phyloP scores from a whole-genome alignment of 805 yeast species.

The Ogataea trehaloabstinens region DNA sequence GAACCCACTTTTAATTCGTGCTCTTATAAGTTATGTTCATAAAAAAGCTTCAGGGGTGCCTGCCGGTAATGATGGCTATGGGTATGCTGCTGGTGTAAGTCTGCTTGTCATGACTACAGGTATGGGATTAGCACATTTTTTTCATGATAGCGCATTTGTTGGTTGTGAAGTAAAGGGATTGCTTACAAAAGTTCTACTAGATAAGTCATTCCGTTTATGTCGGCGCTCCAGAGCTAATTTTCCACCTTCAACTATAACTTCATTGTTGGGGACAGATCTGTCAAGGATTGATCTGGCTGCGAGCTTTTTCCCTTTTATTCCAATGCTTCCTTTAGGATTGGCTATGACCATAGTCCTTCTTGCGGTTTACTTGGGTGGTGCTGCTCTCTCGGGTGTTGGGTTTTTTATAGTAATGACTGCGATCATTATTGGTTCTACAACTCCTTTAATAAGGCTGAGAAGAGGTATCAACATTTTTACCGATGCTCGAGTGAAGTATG shows the following conservation, averaged over 20 bases:
- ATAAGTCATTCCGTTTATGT: slow-evolving; percentile 63
- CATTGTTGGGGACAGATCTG: slow-evolving; percentile 77
- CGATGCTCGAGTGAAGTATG: slow-evolving; percentile 70
- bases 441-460: slow-evolving; percentile 53
- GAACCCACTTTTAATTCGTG: slow-evolving; percentile 65
- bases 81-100: slow-evolving; percentile 71
- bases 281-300: slow-evolving; percentile 76
- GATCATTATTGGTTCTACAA: slow-evolving; percentile 46
- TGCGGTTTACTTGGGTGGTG: slow-evolving; percentile 65
- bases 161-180: slow-evolving; percentile 75
- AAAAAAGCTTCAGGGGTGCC: slow-evolving; percentile 42
- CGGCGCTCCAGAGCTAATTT: slow-evolving; percentile 55
- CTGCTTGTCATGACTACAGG: slow-evolving; percentile 50
- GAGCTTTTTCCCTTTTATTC: slow-evolving; percentile 62
- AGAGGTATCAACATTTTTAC: slow-evolving; percentile 59
- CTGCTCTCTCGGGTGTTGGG: slow-evolving; percentile 70
- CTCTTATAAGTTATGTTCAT: slow-evolving; percentile 64
- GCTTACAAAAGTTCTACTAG: slow-evolving; percentile 65
- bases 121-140: slow-evolving; percentile 56
- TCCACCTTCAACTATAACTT: slow-evolving; percentile 71
- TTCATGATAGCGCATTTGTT: slow-evolving; percentile 55
- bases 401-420: slow-evolving; percentile 51
- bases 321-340: slow-evolving; percentile 63
- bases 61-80: slow-evolving; percentile 59
- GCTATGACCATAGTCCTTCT: slow-evolving; percentile 63